phyloP scores from a whole-genome alignment of 768 basidiomycete genomes.

The Russula earlei region DNA sequence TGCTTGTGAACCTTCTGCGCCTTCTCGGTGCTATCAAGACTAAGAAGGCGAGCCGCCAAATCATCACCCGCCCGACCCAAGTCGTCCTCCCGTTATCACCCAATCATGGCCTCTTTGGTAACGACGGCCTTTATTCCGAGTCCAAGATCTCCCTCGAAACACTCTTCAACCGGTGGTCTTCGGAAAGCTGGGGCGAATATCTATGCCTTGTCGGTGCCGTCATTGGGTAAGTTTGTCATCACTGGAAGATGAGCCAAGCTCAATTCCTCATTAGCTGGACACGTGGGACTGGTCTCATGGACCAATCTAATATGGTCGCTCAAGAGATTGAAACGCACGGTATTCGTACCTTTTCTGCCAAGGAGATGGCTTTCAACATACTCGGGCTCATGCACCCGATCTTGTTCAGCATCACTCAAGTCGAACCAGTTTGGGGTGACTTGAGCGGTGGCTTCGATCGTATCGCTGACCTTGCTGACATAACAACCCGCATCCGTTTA shows the following conservation, averaged over 20 bases:
- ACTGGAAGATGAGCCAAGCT: neutral
- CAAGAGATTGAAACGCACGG: constrained; percentile 89
- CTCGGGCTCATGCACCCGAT: constrained; percentile 98
- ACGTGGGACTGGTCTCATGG: constrained; percentile 96
- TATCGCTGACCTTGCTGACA: constrained; percentile 86
- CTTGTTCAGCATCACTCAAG: constrained; percentile 97
- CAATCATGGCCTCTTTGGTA: constrained; percentile 96
- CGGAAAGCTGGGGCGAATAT: constrained; percentile 99
- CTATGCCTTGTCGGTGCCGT: constrained; percentile 96
- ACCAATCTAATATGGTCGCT: constrained; percentile 87
- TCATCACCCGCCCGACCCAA: constrained; percentile 96
- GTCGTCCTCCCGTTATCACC: constrained; percentile 96
- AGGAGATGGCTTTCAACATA: constrained; percentile 99
- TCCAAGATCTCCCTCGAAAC: constrained; percentile 98
- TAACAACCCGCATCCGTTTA: constrained; percentile 78
- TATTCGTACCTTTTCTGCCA: constrained; percentile 96
- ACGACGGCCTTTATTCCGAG: constrained; percentile 96
- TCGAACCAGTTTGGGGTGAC: constrained; percentile 99
- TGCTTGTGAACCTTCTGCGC: constrained; percentile 94
- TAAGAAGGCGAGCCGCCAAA: constrained; percentile 95
- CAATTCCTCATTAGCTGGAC: constrained; percentile 61
- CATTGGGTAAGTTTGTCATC: constrained; percentile 62
- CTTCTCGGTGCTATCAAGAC: constrained; percentile 95
- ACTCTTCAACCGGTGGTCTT: constrained; percentile 94
- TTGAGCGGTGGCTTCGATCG: constrained; percentile 98